Conservation (phyloP, 176 grass and related monocot species). For the Oryza meridionalis region DNA sequence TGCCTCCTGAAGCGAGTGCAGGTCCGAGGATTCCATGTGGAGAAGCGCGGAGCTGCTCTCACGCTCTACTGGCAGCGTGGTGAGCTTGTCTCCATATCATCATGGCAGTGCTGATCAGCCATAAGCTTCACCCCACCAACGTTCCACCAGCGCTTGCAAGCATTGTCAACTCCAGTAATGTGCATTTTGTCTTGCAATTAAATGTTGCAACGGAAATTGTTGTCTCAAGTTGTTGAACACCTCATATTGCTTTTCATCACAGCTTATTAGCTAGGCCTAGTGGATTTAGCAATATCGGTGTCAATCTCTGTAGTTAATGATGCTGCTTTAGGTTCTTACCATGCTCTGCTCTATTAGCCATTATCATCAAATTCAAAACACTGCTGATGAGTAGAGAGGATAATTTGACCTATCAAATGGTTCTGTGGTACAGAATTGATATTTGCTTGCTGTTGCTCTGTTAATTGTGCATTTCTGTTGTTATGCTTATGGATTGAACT, state of each 20-base stretch:
- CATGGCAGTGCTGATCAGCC: conserved; percentile 74
- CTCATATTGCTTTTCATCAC: conserved; percentile 25
- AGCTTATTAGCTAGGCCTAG: conserved; percentile 57
- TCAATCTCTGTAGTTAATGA: conserved; percentile 46
- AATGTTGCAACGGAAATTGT: conserved; percentile 44
- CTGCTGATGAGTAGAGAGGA: conserved; percentile 41
- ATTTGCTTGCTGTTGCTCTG: conserved; percentile 26
- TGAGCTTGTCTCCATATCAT: conserved; percentile 76
- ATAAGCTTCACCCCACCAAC: not conserved
- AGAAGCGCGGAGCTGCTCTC: conserved; percentile 67
- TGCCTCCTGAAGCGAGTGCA: conserved; percentile 85
- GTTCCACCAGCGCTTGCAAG: conserved; percentile 8
- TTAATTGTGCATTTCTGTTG: conserved; percentile 18
- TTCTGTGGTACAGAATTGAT: conserved; percentile 43
- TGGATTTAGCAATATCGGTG: conserved; percentile 47
- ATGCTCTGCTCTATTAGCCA: conserved; percentile 19
- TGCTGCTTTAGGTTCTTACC: conserved; percentile 42
- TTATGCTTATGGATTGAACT: conserved; percentile 9
- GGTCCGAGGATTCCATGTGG: conserved; percentile 83
- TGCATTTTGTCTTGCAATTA: conserved; percentile 52
- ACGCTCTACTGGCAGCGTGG: conserved; percentile 69
- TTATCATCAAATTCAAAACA: conserved; percentile 43
- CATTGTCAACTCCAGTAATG: conserved; percentile 52
- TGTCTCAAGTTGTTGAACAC: conserved; percentile 35
- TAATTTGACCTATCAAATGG: conserved; percentile 47